Evolutionary conservation across 2,329 filamentous ascomycete species (phyloP), one percentile per base, ranked within the genome.

Genomic region (Aspergillus fijiensis): DNA sequence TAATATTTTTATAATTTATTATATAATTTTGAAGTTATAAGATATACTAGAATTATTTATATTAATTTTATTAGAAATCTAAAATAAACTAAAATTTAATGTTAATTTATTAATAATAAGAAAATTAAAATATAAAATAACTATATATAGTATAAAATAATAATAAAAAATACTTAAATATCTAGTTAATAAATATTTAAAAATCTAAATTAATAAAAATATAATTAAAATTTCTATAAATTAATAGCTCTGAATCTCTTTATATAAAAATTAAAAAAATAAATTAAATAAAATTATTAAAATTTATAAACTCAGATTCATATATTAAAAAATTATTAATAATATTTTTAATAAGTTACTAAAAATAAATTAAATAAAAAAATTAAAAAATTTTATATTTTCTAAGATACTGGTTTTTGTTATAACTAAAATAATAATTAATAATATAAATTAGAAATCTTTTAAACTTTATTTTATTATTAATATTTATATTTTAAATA

Each of bases 401-500:
- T 47, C 27, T 5, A 16, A 6, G 11, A 10, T 4, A 2, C 9
- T 25, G 25, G 47, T 49, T 16, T 47, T 23, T 33, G 11, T 33
- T 10, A 7, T 33, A 3, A 33, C 4, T 10, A 33, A 33, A 33
- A 5, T 33, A 3, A 4, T 49, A 25, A 23, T 23, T 12, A 25
- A 47, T n/a, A 39, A 33, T 49, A 35, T 25, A 6, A 19, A 19
- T 4, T 50, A 23, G 4, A 49, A 49, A 4, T 45, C n/a, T 25
- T 50, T 19, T 1, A 56, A 49, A 23, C n/a, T 49, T 2, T 29
- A 49, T 39, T 4, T 11, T 39, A 27, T 51, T 52, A 57, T 42
- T 57, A 51, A 27, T 57, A 51, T 57, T n/a, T 47, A 45, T 27
- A 31, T 42, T 21, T 35, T 33, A 23, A 31, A 56, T 49, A 49